A percentile compares a stretch with the other conserved stretches of the same genome.
phyloP scores from a whole-genome alignment of 139 green algal genomes.

The Pycnococcus provasolii region DNA sequence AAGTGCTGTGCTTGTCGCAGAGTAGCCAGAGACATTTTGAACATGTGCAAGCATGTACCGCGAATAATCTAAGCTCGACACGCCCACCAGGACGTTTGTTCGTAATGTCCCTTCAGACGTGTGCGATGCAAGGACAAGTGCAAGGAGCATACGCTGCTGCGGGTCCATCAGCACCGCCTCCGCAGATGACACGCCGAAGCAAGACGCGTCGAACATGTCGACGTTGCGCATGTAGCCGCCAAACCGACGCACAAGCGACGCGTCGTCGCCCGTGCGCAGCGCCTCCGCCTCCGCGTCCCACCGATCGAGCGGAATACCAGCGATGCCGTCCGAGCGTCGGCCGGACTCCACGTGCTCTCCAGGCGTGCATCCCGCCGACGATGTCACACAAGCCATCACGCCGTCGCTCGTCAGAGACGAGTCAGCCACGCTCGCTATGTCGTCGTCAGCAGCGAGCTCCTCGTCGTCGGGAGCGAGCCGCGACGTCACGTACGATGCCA shows the following conservation, averaged over 20 bases:
- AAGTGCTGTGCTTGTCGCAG: conserved; percentile 2
- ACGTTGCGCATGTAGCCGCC: conserved; percentile 50
- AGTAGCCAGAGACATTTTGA: not conserved
- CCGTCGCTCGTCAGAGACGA: not conserved
- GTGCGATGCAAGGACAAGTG: too few relatives aligned
- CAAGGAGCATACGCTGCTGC: conserved; percentile 62
- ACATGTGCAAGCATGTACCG: too few relatives aligned
- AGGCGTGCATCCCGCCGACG: not conserved
- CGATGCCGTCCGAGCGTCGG: not conserved
- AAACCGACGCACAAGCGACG: conserved; percentile 29
- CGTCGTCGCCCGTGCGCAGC: conserved; percentile 1
- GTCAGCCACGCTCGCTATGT: not conserved
- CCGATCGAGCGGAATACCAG: conserved; percentile 30
- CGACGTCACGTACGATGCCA: conserved; percentile 20
- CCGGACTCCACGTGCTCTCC: conserved; percentile 19
- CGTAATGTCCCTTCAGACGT: too few relatives aligned
- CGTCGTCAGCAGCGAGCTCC: too few relatives aligned
- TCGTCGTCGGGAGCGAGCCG: not conserved
- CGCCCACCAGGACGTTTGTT: too few relatives aligned
- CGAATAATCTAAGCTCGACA: too few relatives aligned
- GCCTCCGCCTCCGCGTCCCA: conserved; percentile 36
- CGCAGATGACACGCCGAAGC: conserved; percentile 43
- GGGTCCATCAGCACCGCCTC: conserved; percentile 65
- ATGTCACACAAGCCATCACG: not conserved
- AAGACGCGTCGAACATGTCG: conserved; percentile 42